Evolutionary conservation across 108 stramenopile genomes (phyloP).

Genomic region (Aurantiochytrium sp.): DNA sequence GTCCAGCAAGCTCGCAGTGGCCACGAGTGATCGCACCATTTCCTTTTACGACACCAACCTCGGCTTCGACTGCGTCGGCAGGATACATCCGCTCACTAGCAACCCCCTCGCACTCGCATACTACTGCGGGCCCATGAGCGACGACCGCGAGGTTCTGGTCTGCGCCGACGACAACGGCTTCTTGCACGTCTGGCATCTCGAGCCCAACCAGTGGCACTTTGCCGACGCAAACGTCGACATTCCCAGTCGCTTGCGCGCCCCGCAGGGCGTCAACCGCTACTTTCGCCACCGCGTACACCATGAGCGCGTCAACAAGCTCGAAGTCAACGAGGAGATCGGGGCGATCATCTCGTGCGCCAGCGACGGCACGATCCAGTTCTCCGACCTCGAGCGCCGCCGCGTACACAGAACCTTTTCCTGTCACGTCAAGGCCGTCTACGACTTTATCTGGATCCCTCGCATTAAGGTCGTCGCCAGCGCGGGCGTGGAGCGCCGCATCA

Average conservation of each 20-base stretch:
- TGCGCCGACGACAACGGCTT: conserved; percentile 13
- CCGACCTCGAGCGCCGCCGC: conserved; percentile 40
- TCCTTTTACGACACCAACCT: conserved; percentile 46
- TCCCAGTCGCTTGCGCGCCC: neutral
- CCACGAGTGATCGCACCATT: conserved; percentile 46
- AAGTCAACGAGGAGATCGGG: neutral
- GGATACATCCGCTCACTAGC: neutral
- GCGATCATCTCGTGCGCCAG: neutral
- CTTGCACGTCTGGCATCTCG: neutral
- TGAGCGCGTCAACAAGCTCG: neutral
- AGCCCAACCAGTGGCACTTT: neutral
- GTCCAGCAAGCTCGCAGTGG: conserved; percentile 38
- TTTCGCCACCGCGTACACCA: conserved; percentile 6
- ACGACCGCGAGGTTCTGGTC: neutral
- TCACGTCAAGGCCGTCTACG: conserved; percentile 40
- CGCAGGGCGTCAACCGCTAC: neutral
- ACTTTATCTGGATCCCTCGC: conserved; percentile 34
- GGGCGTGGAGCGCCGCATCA: neutral
- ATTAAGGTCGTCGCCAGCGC: conserved; percentile 28
- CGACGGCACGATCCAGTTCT: conserved; percentile 37
- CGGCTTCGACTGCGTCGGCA: conserved; percentile 1
- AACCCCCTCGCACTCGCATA: neutral
- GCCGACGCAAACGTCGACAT: neutral
- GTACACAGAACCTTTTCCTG: conserved; percentile 33
- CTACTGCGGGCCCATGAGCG: neutral